Conservation (phyloP, 2,329 filamentous ascomycete genomes). For the Arthroderma uncinatum region DNA sequence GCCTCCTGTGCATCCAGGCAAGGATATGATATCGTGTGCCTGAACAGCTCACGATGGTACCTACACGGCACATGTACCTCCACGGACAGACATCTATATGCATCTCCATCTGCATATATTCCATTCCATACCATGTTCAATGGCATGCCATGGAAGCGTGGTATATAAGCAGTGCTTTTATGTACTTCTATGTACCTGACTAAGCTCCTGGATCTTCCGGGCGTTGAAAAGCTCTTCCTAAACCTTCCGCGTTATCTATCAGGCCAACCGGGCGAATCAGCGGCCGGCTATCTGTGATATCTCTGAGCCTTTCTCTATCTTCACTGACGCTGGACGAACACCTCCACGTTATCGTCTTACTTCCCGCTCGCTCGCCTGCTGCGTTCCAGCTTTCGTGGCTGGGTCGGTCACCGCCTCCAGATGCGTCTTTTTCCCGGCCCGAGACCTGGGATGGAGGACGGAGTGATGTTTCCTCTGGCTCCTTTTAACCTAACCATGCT, state of each 20-base stretch:
- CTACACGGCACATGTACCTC: no score
- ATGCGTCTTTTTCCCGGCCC: constrained; percentile 1
- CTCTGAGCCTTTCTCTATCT: not conserved
- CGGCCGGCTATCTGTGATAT: not conserved
- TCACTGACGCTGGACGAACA: not conserved
- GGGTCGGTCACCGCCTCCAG: not conserved
- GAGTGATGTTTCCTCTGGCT: not conserved
- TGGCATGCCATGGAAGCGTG: no score
- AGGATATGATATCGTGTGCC: no score
- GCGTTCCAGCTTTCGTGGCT: not conserved
- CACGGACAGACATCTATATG: no score
- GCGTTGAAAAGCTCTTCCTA: not conserved
- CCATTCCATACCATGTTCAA: no score
- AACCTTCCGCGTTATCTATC: constrained; percentile 6
- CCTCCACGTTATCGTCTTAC: not conserved
- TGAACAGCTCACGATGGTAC: no score
- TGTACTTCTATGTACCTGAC: not conserved
- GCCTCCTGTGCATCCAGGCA: not conserved
- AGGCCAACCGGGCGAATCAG: not conserved
- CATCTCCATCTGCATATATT: no score
- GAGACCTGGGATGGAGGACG: not conserved
- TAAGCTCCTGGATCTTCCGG: constrained; percentile 2
- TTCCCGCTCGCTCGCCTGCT: not conserved
- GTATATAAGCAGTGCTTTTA: not conserved
- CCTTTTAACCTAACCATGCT: not conserved